Base-by-base conservation (phyloP, 31 red algal genomes). In the Porphyra umbilicalis region DNA sequence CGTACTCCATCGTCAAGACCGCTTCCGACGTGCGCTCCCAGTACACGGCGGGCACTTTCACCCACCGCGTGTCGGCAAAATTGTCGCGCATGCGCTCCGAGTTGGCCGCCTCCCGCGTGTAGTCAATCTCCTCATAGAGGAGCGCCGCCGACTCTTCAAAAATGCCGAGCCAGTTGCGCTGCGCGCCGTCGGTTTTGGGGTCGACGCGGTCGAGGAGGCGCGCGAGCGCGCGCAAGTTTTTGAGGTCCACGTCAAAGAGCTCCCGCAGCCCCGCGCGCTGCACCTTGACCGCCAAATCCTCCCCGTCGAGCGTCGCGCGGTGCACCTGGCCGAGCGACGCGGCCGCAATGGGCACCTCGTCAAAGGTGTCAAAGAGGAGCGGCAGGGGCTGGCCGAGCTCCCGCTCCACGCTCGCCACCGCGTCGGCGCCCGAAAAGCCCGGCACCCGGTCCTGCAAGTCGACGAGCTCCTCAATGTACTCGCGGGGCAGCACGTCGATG, bases 1-100 rank as follows among this genome's bases (percentile, higher is more conserved):
- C 88, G 80, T 90, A 99, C 86, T 99, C 97, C 97, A 99, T 95
- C 35, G 93, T 94, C 33, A 99, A 82, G 35, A 99, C 97, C 36
- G 84, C 76, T 38, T 44, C 76, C 29, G 90, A 84, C 25, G 93
- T 93, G 79, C 79, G 77, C 34, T 95, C 90, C 83, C 87, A 84
- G 44, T 87, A 86, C 13, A 99, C 83, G 9, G 38, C 79, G 14
- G 97, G 97, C 4, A 99, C 86, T 34, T 90, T 84, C 35, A 99
- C 93, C 86, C 92, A 93, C 9, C 40, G 78, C 4, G 80, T 82
- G 32, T 38, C 76, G 46, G 35, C 76, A 88, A 97, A 93, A 80
- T 94, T 92, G 4, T 88, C 40, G n/a, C 82, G 82, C 81, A 99
- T 96, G 34, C 88, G 38, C 31, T 92, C 82, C 14, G 93, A 87